Evolutionary conservation across 2,329 filamentous ascomycete species (phyloP).

Genomic region (Aurifilum marmelostoma): DNA sequence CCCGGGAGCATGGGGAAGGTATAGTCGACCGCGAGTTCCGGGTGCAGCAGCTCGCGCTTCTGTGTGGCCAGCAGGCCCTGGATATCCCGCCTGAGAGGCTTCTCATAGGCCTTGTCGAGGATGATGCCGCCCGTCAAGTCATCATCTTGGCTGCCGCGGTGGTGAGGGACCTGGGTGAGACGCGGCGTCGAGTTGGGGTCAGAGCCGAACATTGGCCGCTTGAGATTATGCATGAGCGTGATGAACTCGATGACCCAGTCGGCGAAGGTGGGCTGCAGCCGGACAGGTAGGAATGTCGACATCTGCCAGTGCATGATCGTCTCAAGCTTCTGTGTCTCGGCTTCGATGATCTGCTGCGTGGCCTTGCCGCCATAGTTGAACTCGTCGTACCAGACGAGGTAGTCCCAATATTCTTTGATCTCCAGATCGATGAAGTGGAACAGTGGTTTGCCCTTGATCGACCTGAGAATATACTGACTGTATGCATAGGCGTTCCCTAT

Average conservation of each 20-base stretch:
- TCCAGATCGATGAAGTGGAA: conserved; percentile 98
- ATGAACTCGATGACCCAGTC: conserved; percentile 96
- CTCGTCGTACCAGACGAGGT: conserved; percentile 97
- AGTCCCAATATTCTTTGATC: conserved; percentile 99
- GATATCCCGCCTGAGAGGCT: conserved; percentile 88
- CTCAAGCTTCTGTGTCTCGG: conserved; percentile 74
- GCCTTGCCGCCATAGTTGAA: conserved; percentile 98
- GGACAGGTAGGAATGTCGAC: conserved; percentile 79
- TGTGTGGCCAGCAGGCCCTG: conserved; percentile 80
- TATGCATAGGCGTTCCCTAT: conserved; percentile 97
- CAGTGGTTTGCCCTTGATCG: conserved; percentile 90
- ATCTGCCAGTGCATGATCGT: conserved; percentile 99
- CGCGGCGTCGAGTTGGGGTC: conserved; percentile 56
- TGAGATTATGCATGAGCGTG: conserved; percentile 87
- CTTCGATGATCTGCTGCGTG: conserved; percentile 78
- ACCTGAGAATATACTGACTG: conserved; percentile 96
- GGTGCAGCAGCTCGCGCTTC: conserved; percentile 85
- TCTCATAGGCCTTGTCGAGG: conserved; percentile 82
- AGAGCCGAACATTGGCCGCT: conserved; percentile 63
- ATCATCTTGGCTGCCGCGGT: conserved; percentile 56
- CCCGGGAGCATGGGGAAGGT: conserved; percentile 80
- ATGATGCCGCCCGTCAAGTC: conserved; percentile 66
- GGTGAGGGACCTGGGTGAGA: conserved; percentile 61
- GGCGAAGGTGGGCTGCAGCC: conserved; percentile 82
- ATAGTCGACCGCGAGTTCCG: conserved; percentile 86